phyloP scores from a whole-genome alignment of 2,329 filamentous ascomycete genomes.

The Neurospora crassa region DNA sequence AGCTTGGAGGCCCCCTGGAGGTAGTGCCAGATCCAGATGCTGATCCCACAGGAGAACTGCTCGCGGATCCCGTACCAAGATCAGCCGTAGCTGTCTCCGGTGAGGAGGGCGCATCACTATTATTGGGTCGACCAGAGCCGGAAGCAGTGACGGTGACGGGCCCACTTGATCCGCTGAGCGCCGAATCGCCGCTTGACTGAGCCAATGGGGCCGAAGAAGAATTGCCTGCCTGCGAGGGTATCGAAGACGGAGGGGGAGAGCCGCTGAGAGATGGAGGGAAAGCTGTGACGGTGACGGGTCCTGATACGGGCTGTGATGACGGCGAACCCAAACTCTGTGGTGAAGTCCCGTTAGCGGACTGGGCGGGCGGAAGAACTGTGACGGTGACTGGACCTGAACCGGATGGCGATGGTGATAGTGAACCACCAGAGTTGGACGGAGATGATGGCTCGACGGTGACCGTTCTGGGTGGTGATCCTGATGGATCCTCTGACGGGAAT shows the following conservation, averaged over 20 bases:
- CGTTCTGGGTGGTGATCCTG: background rate
- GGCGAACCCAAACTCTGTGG: background rate
- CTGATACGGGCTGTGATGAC: background rate
- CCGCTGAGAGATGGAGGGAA: background rate
- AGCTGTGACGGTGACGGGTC: background rate
- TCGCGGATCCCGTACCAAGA: background rate
- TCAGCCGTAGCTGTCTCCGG: background rate
- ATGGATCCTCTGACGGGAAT: background rate
- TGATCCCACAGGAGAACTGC: background rate
- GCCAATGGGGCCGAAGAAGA: background rate
- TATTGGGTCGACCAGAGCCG: background rate
- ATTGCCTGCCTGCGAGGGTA: background rate
- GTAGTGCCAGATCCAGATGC: background rate
- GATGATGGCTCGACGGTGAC: constrained; percentile 1
- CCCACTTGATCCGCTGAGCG: background rate
- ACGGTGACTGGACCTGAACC: background rate
- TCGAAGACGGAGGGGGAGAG: background rate
- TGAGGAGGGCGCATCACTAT: background rate
- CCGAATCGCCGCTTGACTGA: background rate
- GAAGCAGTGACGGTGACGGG: constrained; percentile 2
- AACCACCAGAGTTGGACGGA: background rate
- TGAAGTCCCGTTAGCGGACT: background rate
- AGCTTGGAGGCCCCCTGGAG: background rate
- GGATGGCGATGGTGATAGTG: constrained; percentile 1
- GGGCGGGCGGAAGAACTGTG: background rate